Percentiles rank a stretch among this genome's conserved stretches.
phyloP scores from a whole-genome alignment of 352 stramenopile genomes.

The Lagenidium giganteum region DNA sequence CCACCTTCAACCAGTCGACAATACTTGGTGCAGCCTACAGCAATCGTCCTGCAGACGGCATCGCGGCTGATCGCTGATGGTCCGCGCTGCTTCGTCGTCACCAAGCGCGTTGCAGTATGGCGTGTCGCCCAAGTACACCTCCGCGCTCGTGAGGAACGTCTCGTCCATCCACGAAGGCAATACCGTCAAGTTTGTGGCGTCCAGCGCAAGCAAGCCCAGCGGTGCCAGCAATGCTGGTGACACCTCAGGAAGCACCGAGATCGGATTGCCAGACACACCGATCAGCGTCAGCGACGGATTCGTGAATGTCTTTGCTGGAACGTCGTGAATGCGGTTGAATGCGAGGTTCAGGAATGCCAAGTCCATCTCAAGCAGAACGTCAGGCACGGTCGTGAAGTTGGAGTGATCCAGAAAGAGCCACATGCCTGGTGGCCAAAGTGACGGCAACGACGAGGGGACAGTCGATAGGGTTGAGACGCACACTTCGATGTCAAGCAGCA shows the following conservation, averaged over 20 bases:
- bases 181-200: background rate
- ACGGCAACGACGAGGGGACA: constrained; percentile 27
- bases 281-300: constrained; percentile 7
- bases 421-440: constrained; percentile 18
- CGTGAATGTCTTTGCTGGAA: constrained; percentile 8
- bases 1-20: no score
- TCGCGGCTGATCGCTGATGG: no score
- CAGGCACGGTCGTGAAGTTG: constrained; percentile 13
- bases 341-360: constrained; percentile 13
- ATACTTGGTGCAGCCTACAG: no score
- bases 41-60: no score
- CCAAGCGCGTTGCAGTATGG: constrained; percentile 2
- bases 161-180: constrained; percentile 5
- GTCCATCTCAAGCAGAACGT: constrained; percentile 15
- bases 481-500: constrained; percentile 25
- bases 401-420: constrained; percentile 18
- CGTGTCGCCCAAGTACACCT: constrained; percentile 1
- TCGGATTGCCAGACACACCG: constrained; percentile 17
- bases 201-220: background rate
- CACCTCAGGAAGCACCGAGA: constrained; percentile 8
- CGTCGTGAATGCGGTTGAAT: constrained; percentile 3
- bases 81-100: no score
- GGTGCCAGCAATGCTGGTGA: no score
- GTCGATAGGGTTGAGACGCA: constrained; percentile 22
- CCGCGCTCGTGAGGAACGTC: background rate